Percentiles rank a stretch among this genome's conserved stretches.
Evolutionary conservation across 768 basidiomycete genomes (phyloP).

Genomic region (Russula griseocarnosa): DNA sequence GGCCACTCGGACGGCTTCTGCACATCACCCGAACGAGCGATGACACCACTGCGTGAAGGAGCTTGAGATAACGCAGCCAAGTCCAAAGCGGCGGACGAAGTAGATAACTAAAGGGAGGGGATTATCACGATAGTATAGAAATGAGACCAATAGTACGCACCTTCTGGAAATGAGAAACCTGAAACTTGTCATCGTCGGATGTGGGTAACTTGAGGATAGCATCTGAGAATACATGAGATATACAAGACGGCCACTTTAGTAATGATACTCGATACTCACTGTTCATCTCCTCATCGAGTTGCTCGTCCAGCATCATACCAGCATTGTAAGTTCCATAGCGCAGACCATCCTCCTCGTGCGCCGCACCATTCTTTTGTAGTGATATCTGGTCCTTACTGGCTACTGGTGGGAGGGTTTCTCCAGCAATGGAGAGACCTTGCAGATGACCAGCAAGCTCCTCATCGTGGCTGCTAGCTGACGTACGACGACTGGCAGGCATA

Average conservation of each 20-base stretch:
- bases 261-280: constrained; percentile 54
- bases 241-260: not conserved
- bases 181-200: constrained; percentile 85
- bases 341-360: constrained; percentile 57
- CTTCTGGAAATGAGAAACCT: constrained; percentile 58
- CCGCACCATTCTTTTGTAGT: constrained; percentile 47
- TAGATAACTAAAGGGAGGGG: constrained; percentile 53
- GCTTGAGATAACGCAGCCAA: constrained; percentile 86
- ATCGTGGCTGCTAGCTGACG: constrained; percentile 82
- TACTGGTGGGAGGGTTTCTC: constrained; percentile 59
- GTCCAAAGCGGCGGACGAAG: constrained; percentile 89
- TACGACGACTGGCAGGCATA: constrained; percentile 89
- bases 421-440: constrained; percentile 64
- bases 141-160: constrained; percentile 38
- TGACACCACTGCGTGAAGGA: constrained; percentile 59
- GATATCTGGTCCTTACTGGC: constrained; percentile 51
- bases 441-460: constrained; percentile 76
- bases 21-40: constrained; percentile 50
- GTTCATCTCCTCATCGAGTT: constrained; percentile 91
- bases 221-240: constrained; percentile 44
- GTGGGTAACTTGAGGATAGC: constrained; percentile 86
- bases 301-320: constrained; percentile 90
- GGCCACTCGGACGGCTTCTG: constrained; percentile 91
- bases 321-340: constrained; percentile 68
- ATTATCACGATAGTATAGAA: constrained; percentile 6